Percentiles rank a stretch among this genome's conserved stretches.
These are phyloP conservation scores for Cercospora sesami DNA, from an alignment of 2,329 filamentous ascomycete genomes.

Conservation along the genomic window DNA sequence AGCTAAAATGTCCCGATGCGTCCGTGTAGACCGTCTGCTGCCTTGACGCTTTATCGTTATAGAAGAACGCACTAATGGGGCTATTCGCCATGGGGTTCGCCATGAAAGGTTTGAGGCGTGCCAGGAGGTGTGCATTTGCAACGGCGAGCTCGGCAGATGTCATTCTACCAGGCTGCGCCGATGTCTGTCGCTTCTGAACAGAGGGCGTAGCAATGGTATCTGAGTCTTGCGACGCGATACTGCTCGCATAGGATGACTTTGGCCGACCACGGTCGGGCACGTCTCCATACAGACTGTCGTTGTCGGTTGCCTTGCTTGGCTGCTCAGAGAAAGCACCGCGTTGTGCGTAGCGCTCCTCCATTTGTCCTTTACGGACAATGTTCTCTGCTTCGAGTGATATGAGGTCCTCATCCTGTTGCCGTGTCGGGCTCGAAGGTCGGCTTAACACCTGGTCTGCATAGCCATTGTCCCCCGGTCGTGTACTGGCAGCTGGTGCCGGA, in stretches of 20 bases:
- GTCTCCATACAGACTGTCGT: slow-evolving; percentile 42
- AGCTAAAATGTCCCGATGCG: slow-evolving; percentile 81
- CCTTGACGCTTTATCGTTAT: slow-evolving; percentile 78
- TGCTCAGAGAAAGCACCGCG: slow-evolving; percentile 73
- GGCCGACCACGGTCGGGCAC: slow-evolving; percentile 28
- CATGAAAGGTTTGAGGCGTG: slow-evolving; percentile 83
- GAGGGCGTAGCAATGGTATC: slow-evolving; percentile 36
- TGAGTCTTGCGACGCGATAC: slow-evolving; percentile 29
- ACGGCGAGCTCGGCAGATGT: slow-evolving; percentile 71
- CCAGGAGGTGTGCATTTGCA: slow-evolving; percentile 86
- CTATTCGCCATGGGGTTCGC: slow-evolving; percentile 74
- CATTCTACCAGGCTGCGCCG: slow-evolving; percentile 61
- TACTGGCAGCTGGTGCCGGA: slow-evolving; percentile 60
- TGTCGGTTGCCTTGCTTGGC: slow-evolving; percentile 52
- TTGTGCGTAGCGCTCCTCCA: slow-evolving; percentile 60
- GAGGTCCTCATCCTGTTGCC: slow-evolving; percentile 60
- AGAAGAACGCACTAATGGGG: slow-evolving; percentile 92
- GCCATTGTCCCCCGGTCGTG: slow-evolving; percentile 37
- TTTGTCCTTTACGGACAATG: slow-evolving; percentile 73
- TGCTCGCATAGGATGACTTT: slow-evolving; percentile 25
- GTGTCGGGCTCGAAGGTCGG: slow-evolving; percentile 45
- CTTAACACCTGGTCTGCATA: slow-evolving; percentile 48
- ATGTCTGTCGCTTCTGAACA: slow-evolving; percentile 52
- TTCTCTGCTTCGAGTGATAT: slow-evolving; percentile 74
- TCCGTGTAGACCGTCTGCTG: slow-evolving; percentile 84